Base-by-base conservation (phyloP, 140 eudicot species). In the Stevia rebaudiana region DNA sequence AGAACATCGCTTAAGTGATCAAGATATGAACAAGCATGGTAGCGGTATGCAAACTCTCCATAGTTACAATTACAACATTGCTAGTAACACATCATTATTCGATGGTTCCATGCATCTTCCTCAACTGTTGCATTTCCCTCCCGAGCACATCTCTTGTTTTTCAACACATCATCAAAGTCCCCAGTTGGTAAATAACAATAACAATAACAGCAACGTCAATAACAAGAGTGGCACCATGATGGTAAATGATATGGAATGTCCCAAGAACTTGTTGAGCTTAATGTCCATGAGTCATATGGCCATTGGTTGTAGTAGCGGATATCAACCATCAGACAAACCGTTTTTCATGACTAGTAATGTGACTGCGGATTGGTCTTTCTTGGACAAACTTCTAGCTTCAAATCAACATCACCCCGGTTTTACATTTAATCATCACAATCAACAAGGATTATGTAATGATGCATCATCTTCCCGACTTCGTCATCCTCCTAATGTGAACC, bases 321-420 rank as follows among this genome's bases (percentile, higher is more conserved):
- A 40, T 5, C 64, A 59, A 1, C 19, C 75, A 41, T 65, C 59
- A 30, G 75, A 76, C n/a, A 70, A 64, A 28, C 73, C 81, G 12
- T 41, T 70, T 8, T 44, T 68, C 42, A 66, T 43, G 18, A 68
- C 71, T 18, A 68, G 54, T 54, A 70, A 39, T 0, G 55, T 54
- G 43, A 47, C 64, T 1, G 81, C 88, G 0, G 94, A 89, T 37
- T 86, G 92, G 95, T 84, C 92, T 8, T 89, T 86, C 65, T 74
- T 89, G 68, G 97, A 89, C 76, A 89, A 86, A 82, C 86, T 89
- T 23, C 76, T 89, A 43, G 84, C 86, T n/a, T 68, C 87, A 1
- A 79, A 85, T 60, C 97, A 79, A 19, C 81, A 76, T 63, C 76
- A 57, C 46, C n/a, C 65, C 21, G 79, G 66, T 3, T 31, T 75